phyloP scores from a whole-genome alignment of 1,139 yeast species.

The Protomyces inouyei region DNA sequence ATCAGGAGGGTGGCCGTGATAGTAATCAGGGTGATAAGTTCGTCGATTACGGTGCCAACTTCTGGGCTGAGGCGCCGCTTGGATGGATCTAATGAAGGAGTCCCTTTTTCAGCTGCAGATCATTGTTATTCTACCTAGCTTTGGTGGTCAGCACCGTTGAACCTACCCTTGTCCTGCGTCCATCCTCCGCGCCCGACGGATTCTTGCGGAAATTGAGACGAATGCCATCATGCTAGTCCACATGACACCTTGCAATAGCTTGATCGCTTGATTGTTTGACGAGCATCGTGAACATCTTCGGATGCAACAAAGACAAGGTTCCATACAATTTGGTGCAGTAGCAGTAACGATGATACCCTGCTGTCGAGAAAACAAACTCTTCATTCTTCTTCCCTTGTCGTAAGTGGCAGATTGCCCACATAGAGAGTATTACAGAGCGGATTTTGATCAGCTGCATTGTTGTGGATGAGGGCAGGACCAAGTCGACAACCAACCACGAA shows the following conservation, averaged over 20 bases:
- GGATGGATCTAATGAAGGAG: too few relatives aligned
- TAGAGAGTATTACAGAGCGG: constrained; percentile 97
- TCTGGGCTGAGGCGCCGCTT: too few relatives aligned
- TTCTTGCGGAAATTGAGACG: constrained; percentile 89
- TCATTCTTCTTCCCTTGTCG: constrained; percentile 90
- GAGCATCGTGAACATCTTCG: constrained; percentile 87
- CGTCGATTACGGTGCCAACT: too few relatives aligned
- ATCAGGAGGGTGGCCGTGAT: too few relatives aligned
- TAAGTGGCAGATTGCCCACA: constrained; percentile 96
- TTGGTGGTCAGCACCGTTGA: too few relatives aligned
- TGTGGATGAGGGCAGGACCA: constrained; percentile 26
- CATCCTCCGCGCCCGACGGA: constrained; percentile 73
- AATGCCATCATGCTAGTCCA: constrained; percentile 69
- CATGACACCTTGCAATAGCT: constrained; percentile 85
- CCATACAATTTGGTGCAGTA: constrained; percentile 68
- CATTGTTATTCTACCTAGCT: too few relatives aligned
- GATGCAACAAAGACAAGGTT: constrained; percentile 98
- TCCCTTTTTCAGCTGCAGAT: too few relatives aligned
- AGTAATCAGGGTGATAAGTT: too few relatives aligned
- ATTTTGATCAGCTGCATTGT: constrained; percentile 97
- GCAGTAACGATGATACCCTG: constrained; percentile 82
- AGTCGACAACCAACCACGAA: constrained; percentile 18
- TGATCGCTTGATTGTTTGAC: constrained; percentile 66
- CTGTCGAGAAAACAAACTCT: constrained; percentile 80
- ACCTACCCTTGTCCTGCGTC: neutral